Percentiles rank a stretch among this genome's conserved stretches.
Conservation (phyloP, 139 green algal genomes). For the Chlamydomonas sphaeroides region DNA sequence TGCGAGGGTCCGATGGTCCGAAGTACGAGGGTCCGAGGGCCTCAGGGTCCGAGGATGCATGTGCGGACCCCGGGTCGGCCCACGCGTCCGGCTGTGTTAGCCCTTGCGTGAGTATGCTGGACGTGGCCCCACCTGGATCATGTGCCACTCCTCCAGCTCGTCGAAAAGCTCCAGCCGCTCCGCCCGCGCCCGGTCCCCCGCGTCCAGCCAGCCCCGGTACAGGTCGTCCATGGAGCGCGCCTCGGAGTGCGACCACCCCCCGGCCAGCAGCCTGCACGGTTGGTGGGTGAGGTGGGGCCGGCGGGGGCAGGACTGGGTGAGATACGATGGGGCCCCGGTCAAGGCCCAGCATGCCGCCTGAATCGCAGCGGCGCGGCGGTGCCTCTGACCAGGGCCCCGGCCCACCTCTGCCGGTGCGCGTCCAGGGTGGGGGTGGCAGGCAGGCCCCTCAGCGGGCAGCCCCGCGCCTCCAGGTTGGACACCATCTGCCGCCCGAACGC, state of each 20-base stretch:
- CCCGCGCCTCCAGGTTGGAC: conserved; percentile 83
- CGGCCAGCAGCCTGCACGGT: conserved; percentile 37
- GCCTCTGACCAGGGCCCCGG: not conserved
- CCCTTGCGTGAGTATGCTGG: no score
- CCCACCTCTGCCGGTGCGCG: conserved; percentile 59
- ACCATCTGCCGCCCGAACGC: conserved; percentile 92
- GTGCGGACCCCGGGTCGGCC: no score
- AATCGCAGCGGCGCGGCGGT: no score
- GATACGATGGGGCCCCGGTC: no score
- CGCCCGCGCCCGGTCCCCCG: conserved; percentile 37
- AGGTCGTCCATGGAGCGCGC: conserved; percentile 78
- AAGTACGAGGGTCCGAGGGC: no score
- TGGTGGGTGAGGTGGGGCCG: no score
- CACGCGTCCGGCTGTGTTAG: no score
- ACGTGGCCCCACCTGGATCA: conserved; percentile 90
- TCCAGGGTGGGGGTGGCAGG: conserved; percentile 71
- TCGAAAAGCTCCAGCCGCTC: conserved; percentile 87
- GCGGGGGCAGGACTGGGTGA: no score
- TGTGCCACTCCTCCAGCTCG: conserved; percentile 97
- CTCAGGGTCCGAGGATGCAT: no score
- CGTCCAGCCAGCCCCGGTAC: conserved; percentile 57
- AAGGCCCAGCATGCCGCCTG: no score
- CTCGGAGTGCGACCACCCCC: conserved; percentile 69
- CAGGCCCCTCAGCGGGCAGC: conserved; percentile 85
- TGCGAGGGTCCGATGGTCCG: not conserved